Base-by-base conservation (phyloP, 148 eudicot genomes). In the Amaranthus cruentus region DNA sequence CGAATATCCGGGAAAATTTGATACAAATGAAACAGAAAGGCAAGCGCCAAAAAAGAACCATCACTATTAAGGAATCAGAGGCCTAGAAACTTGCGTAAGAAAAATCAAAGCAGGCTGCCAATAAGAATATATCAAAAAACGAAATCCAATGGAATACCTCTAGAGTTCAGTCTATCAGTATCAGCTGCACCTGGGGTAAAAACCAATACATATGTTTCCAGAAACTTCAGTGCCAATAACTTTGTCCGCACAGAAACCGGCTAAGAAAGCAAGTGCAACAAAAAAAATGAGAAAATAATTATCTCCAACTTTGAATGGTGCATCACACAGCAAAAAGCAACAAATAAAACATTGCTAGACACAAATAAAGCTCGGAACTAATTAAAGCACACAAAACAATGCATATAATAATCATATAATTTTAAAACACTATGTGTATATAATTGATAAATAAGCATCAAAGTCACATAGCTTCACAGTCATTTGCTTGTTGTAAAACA, bases 191-290 rank as follows among this genome's bases (percentile, higher is more conserved):
- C 89, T 55, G 87, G 82, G 2, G 92, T 88, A 74, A 90, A 88
- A 77, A 84, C 78, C 78, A 95, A 83, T 56, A 95, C 69, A 76
- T 56, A 87, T 12, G 78, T 86, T 86, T 95, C 98, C 83, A 90
- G 72, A 79, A 90, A 95, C 76, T 95, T 91, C 77, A 95, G 56
- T n/a, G 88, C 97, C 82, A 88, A 73, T 77, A 95, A 79, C 87
- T 87, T 90, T 43, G 83, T 87, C 70, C 86, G 88, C 64, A 82
- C 77, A 76, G 93, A 74, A 74, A 75, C 81, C 69, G 84, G 81
- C 98, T 95, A 72, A 72, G 75, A 73, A 83, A 62, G 43, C 70
- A 71, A 68, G 66, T 69, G 38, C 62, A 79, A 44, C 66, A 69
- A 65, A 49, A 6, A 7, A 50, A 12, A 5, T 69, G 12, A 62